Evolutionary conservation across 139 green algal genomes (phyloP), one percentile per base, ranked within the genome.

Genomic region (Desmodesmus armatus): DNA sequence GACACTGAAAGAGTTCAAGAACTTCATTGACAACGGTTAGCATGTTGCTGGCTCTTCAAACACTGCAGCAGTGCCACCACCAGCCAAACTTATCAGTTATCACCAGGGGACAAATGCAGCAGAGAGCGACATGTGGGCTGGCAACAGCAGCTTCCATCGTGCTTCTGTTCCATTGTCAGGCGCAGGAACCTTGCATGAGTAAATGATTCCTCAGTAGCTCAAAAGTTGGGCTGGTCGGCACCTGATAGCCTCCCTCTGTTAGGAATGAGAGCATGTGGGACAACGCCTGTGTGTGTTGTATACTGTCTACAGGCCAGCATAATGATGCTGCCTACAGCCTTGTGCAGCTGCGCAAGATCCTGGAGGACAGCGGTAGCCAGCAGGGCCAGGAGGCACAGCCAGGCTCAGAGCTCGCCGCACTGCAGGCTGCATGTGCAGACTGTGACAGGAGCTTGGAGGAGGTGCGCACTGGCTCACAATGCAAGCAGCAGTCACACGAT

Each of bases 1-100:
- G 7, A 87, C 82, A n/a, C 43, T 87, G 71, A 49, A 27, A 6
- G 82, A 82, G 29, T 87, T 87, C 35, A 53, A 51, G 58, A 23
- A 13, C 19, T 82, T 58, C 55, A n/a, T 87, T 13, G 72, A 82
- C 17, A 76, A 87, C 37, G 82, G 82, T 82, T 58, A 76, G 80
- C 33, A 3, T 39, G 51, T 17, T n/a, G n/a, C n/a, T n/a, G n/a
- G n/a, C n/a, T n/a, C n/a, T n/a, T n/a, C n/a, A n/a, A n/a, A 72
- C 35, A 13, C 66, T 35, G 66, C 66, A 74, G 63, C 33, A 72
- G 63, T 33, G n/a, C 31, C 63, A 72, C 17, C 58, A 66, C n/a
- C 60, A 69, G 58, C 58, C n/a, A n/a, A n/a, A n/a, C n/a, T n/a
- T n/a, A n/a, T n/a, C n/a, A n/a, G n/a, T n/a, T n/a, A n/a, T n/a